A percentile compares a stretch with the other conserved stretches of the same genome.
phyloP scores from a whole-genome alignment of 352 stramenopile species.

The Globisporangium lucens region DNA sequence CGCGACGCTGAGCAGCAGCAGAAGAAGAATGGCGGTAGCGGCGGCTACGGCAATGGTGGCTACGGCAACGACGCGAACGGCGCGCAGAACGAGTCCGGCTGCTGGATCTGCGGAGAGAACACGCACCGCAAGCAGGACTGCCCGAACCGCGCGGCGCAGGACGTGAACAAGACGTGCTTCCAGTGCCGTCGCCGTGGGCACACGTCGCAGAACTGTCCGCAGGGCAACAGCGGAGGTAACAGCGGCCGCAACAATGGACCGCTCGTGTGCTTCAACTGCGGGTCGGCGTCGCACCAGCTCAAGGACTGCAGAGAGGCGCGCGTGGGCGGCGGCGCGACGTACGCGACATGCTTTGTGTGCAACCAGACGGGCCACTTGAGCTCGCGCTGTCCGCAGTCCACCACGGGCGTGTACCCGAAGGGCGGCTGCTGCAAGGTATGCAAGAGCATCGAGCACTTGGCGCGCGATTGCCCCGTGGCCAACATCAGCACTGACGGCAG shows the following conservation, averaged over 20 bases:
- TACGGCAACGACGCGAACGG: constrained; percentile 25
- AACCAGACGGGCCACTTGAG: constrained; percentile 84
- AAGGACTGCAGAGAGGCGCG: constrained; percentile 66
- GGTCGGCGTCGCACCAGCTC: constrained; percentile 60
- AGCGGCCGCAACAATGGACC: constrained; percentile 21
- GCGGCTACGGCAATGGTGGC: constrained; percentile 7
- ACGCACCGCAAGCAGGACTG: constrained; percentile 81
- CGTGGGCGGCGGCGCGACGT: constrained; percentile 61
- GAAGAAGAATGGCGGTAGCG: constrained; percentile 21
- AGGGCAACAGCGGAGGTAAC: constrained; percentile 28
- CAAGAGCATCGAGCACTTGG: constrained; percentile 80
- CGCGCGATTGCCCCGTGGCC: constrained; percentile 71
- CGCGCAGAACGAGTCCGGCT: constrained; percentile 30
- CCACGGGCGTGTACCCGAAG: constrained; percentile 86
- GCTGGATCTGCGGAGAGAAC: constrained; percentile 70
- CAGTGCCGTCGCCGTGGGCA: constrained; percentile 79
- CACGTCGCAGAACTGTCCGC: constrained; percentile 79
- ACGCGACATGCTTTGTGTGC: constrained; percentile 88
- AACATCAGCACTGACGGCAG: constrained; percentile 67
- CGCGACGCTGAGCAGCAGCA: constrained; percentile 35
- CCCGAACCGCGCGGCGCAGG: constrained; percentile 54
- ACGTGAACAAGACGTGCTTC: constrained; percentile 81
- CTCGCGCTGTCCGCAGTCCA: constrained; percentile 82
- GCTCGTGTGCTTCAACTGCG: constrained; percentile 89
- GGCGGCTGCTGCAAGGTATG: constrained; percentile 89